phyloP scores from a whole-genome alignment of 2,329 filamentous ascomycete species.

The Cryphonectria naterciae region DNA sequence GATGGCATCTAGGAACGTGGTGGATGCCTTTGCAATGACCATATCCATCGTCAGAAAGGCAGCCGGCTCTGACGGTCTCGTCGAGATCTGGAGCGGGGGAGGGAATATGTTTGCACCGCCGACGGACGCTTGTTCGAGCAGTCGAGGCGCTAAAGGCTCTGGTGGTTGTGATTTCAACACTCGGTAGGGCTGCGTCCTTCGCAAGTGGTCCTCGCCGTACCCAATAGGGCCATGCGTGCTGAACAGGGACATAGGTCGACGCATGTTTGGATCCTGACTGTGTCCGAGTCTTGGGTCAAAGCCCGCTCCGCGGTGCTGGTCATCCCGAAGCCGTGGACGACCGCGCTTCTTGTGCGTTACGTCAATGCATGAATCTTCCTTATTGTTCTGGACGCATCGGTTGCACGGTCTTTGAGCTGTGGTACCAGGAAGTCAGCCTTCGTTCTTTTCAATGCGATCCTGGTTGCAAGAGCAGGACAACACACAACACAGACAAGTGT shows the following conservation, averaged over 20 bases:
- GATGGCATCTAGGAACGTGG: constrained; percentile 59
- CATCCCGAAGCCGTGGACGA: constrained; percentile 75
- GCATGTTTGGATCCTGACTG: constrained; percentile 47
- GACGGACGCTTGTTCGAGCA: constrained; percentile 53
- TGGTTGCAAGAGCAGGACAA: neutral
- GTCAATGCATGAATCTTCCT: constrained; percentile 79
- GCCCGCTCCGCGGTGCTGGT: constrained; percentile 58
- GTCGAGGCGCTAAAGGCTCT: constrained; percentile 53
- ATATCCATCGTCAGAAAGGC: constrained; percentile 63
- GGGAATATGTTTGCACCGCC: constrained; percentile 56
- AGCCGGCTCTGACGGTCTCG: constrained; percentile 53
- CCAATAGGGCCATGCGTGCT: constrained; percentile 49
- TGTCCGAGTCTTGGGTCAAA: constrained; percentile 58
- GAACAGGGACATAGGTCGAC: constrained; percentile 57
- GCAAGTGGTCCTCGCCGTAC: constrained; percentile 51
- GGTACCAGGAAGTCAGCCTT: constrained; percentile 35
- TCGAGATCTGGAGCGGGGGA: constrained; percentile 46
- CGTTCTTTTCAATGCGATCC: neutral
- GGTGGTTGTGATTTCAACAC: constrained; percentile 59
- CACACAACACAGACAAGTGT: constrained; percentile 19
- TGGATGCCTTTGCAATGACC: constrained; percentile 61
- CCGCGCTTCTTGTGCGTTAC: constrained; percentile 87
- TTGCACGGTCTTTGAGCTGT: constrained; percentile 77
- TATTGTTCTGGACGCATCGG: constrained; percentile 76
- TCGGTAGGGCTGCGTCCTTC: constrained; percentile 54